Evolutionary conservation across 352 stramenopile species (phyloP).

Genomic region (Globisporangium perplexum): DNA sequence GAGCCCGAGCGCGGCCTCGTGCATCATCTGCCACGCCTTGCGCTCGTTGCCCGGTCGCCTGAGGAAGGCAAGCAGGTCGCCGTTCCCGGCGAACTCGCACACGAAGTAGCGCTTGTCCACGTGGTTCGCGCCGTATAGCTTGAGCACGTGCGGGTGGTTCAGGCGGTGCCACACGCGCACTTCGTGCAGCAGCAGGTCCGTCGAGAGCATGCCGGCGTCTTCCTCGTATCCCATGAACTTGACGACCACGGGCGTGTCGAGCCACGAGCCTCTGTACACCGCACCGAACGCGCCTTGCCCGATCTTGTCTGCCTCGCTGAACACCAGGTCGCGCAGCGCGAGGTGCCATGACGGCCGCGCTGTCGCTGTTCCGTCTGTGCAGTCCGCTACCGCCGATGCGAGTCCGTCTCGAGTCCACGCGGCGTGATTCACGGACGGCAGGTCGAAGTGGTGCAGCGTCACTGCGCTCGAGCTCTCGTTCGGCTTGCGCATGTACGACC

Average conservation of each 20-base stretch:
- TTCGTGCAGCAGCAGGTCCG: constrained; percentile 5
- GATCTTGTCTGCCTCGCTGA: constrained; percentile 1
- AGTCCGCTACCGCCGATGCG: no score
- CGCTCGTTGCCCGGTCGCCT: not conserved
- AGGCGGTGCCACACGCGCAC: constrained; percentile 3
- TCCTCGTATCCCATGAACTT: constrained; percentile 15
- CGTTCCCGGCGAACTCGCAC: constrained; percentile 1
- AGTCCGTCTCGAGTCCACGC: no score
- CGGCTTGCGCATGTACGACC: no score
- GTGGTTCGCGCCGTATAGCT: constrained; percentile 5
- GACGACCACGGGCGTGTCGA: constrained; percentile 4
- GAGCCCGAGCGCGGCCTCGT: constrained; percentile 21
- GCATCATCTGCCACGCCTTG: constrained; percentile 16
- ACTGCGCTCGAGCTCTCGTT: not conserved
- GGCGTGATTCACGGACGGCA: no score
- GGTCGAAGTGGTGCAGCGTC: not conserved
- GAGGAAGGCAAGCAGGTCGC: not conserved
- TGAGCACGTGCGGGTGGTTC: constrained; percentile 2
- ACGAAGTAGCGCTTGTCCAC: constrained; percentile 2
- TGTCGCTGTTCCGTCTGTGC: no score
- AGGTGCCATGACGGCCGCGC: not conserved
- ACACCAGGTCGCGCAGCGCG: constrained; percentile 1
- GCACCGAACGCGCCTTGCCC: constrained; percentile 3
- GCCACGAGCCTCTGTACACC: constrained; percentile 7
- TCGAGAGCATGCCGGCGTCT: not conserved